phyloP scores from a whole-genome alignment of 805 yeast genomes.

The Candida patagonica region DNA sequence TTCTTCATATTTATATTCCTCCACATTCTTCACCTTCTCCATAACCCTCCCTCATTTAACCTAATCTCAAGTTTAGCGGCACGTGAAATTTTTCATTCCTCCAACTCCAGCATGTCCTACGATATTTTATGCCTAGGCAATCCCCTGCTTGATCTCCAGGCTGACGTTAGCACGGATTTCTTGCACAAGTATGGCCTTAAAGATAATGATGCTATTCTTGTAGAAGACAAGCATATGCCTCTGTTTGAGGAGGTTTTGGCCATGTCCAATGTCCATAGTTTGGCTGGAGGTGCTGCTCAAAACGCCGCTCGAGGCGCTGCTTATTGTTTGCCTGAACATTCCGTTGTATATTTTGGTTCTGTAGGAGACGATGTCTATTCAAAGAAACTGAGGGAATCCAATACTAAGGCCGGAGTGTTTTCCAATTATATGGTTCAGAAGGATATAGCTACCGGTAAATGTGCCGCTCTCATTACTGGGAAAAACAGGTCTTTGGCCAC shows the following conservation, averaged over 20 bases:
- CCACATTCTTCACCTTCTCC: no score
- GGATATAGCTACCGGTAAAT: conserved; percentile 82
- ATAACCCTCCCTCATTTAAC: no score
- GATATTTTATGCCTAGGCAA: conserved; percentile 66
- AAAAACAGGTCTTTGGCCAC: conserved; percentile 88
- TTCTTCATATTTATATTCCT: no score
- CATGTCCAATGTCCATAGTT: conserved; percentile 49
- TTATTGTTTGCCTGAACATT: conserved; percentile 67
- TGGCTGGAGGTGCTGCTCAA: conserved; percentile 99
- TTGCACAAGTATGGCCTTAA: conserved; percentile 75
- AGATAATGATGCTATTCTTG: conserved; percentile 87
- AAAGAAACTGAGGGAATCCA: conserved; percentile 72
- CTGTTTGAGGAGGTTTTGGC: conserved; percentile 72
- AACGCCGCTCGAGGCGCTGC: conserved; percentile 99
- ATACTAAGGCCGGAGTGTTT: conserved; percentile 76
- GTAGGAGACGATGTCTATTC: conserved; percentile 91
- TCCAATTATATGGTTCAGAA: conserved; percentile 74
- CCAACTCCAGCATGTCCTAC: conserved; percentile 8
- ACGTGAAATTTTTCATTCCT: no score
- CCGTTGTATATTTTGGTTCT: conserved; percentile 91
- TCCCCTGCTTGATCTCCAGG: conserved; percentile 50
- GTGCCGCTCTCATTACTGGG: conserved; percentile 92
- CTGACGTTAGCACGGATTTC: conserved; percentile 35
- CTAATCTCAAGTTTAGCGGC: no score
- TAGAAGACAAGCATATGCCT: conserved; percentile 75